These are phyloP conservation scores for Dioscorea cayenensis DNA, from an alignment of 116 monocot genomes.

Conservation along the genomic window DNA sequence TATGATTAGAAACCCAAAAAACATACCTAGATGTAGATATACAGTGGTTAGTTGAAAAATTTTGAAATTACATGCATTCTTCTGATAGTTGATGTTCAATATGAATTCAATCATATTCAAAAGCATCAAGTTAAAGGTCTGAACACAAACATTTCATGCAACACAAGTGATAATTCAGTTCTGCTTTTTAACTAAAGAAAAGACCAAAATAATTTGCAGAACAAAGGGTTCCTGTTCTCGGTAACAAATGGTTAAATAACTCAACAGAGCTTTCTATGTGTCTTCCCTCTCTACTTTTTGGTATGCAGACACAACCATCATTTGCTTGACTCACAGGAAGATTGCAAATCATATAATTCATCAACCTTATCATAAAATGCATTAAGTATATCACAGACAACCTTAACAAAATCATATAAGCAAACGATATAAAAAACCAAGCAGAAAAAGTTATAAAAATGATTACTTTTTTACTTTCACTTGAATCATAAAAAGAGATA, in stretches of 20 bases:
- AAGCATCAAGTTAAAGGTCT: background rate
- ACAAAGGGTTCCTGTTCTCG: slow-evolving; percentile 37
- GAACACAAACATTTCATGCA: background rate
- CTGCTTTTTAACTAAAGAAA: background rate
- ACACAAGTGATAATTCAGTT: background rate
- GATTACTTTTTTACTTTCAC: too few species aligned
- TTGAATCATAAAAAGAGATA: too few species aligned
- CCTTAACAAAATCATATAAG: background rate
- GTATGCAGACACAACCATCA: slow-evolving; percentile 37
- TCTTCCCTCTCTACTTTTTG: slow-evolving; percentile 38
- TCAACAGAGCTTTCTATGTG: slow-evolving; percentile 36
- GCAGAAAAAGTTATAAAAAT: background rate
- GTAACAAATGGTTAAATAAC: slow-evolving; percentile 41
- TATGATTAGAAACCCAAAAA: too few species aligned
- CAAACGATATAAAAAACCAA: background rate
- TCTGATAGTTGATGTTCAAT: too few species aligned
- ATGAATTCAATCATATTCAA: too few species aligned
- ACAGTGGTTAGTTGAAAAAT: background rate
- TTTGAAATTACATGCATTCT: background rate
- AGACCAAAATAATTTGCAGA: background rate
- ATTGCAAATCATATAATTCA: slow-evolving; percentile 30
- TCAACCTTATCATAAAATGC: background rate
- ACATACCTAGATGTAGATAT: background rate
- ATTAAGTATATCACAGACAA: too few species aligned
- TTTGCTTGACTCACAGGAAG: slow-evolving; percentile 53